A percentile compares a stretch with the other conserved stretches of the same genome.
These are phyloP conservation scores for Helicocarpus griseus DNA, from an alignment of 2,329 filamentous ascomycete genomes.

Conservation along the genomic window DNA sequence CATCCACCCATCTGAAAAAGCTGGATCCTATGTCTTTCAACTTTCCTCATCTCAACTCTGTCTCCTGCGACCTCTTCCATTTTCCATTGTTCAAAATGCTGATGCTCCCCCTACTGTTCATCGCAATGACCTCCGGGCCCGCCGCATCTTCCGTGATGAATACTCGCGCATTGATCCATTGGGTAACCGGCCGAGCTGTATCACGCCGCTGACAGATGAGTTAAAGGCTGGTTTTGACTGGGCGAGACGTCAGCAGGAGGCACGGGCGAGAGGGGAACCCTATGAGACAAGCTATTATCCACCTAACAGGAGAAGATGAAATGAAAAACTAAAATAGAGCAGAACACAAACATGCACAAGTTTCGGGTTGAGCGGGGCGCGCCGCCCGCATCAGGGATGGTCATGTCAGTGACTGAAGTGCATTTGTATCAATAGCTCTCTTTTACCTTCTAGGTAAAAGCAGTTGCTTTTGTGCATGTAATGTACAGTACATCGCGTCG, in stretches of 20 bases:
- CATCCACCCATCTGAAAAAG: neutral
- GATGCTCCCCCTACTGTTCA: neutral
- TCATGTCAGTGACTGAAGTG: too few relatives aligned
- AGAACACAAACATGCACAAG: too few relatives aligned
- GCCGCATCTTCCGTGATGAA: slow-evolving; percentile 3
- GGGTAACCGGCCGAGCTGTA: slow-evolving; percentile 1
- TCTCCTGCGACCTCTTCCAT: neutral
- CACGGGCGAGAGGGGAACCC: neutral
- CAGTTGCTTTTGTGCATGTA: too few relatives aligned
- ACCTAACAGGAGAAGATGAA: too few relatives aligned
- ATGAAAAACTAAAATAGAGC: too few relatives aligned
- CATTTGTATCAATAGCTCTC: too few relatives aligned
- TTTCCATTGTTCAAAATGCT: neutral
- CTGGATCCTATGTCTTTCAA: neutral
- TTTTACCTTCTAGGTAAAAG: too few relatives aligned
- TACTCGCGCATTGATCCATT: slow-evolving; percentile 2
- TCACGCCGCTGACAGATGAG: slow-evolving; percentile 2
- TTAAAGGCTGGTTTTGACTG: slow-evolving; percentile 1
- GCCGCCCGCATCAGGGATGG: too few relatives aligned
- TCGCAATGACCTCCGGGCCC: slow-evolving; percentile 4
- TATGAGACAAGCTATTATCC: slow-evolving; percentile 2
- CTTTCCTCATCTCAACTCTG: neutral
- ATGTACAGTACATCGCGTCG: too few relatives aligned
- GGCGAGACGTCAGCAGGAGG: slow-evolving; percentile 2
- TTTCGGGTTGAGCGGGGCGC: too few relatives aligned